These are phyloP conservation scores for Cystobasidium tubakii DNA, from an alignment of 768 basidiomycete species.

Conservation along the genomic window DNA sequence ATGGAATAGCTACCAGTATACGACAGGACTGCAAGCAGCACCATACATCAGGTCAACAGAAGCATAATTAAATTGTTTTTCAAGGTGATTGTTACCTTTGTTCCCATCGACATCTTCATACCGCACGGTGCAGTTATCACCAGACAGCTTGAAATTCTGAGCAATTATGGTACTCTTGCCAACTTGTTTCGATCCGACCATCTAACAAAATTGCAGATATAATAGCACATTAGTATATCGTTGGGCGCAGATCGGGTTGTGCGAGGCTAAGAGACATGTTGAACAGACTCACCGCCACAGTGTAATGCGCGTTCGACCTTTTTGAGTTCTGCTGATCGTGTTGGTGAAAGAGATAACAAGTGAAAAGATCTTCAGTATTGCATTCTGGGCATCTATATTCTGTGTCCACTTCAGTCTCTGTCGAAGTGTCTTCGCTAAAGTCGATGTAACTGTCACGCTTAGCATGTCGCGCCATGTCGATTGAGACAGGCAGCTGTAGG, in stretches of 20 bases:
- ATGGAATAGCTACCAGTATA: conserved; percentile 41
- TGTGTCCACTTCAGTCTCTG: background rate
- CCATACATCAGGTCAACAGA: no score
- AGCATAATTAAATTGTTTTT: no score
- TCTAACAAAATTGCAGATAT: conserved; percentile 41
- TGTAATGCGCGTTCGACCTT: conserved; percentile 33
- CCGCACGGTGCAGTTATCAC: conserved; percentile 27
- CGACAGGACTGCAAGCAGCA: conserved; percentile 39
- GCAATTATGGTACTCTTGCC: conserved; percentile 79
- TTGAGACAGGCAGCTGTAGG: background rate
- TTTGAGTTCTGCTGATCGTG: background rate
- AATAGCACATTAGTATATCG: background rate
- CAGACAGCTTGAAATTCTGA: conserved; percentile 59
- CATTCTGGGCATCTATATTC: no score
- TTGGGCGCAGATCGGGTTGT: background rate
- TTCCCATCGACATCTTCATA: conserved; percentile 40
- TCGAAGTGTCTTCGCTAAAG: background rate
- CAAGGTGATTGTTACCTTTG: conserved; percentile 44
- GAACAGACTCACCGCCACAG: conserved; percentile 53
- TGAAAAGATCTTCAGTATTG: background rate
- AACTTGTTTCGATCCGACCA: conserved; percentile 70
- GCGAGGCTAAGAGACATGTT: background rate
- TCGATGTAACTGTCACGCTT: background rate
- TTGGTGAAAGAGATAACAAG: background rate
- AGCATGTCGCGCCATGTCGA: background rate